Evolutionary conservation across 1,284 basidiomycete species (phyloP).

Genomic region (Irpex rosettiformis): DNA sequence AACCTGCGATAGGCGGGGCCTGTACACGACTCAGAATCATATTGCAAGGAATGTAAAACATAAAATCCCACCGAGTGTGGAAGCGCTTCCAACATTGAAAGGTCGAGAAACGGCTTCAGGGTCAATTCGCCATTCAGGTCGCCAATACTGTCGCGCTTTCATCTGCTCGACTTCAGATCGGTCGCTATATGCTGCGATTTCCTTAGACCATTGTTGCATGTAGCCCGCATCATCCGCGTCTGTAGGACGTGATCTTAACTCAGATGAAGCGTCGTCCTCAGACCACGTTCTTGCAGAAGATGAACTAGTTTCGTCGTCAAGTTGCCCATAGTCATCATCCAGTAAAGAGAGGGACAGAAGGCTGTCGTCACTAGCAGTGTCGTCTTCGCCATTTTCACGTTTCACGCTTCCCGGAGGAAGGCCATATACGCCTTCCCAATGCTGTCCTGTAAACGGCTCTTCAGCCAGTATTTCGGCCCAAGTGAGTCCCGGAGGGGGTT

Average conservation of each 20-base stretch:
- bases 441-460: constrained; percentile 76
- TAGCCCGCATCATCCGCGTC: neutral
- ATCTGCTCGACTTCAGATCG: constrained; percentile 54
- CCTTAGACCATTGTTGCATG: constrained; percentile 6
- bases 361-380: constrained; percentile 40
- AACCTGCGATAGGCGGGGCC: constrained; percentile 36
- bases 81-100: constrained; percentile 64
- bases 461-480: constrained; percentile 76
- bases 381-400: constrained; percentile 36
- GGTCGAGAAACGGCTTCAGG: constrained; percentile 32
- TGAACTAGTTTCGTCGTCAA: constrained; percentile 43
- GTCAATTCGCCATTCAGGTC: constrained; percentile 52
- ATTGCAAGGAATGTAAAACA: neutral
- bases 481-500: constrained; percentile 42
- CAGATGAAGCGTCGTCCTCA: constrained; percentile 27
- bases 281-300: constrained; percentile 39
- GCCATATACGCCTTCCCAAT: constrained; percentile 66
- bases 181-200: constrained; percentile 32
- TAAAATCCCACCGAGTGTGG: constrained; percentile 53
- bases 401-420: constrained; percentile 36
- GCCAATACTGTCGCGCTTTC: constrained; percentile 66
- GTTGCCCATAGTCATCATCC: constrained; percentile 37
- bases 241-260: neutral
- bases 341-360: constrained; percentile 48
- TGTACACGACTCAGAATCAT: constrained; percentile 22